Conservation (phyloP, 2,329 filamentous ascomycete genomes). For the Elsinoe batatas region DNA sequence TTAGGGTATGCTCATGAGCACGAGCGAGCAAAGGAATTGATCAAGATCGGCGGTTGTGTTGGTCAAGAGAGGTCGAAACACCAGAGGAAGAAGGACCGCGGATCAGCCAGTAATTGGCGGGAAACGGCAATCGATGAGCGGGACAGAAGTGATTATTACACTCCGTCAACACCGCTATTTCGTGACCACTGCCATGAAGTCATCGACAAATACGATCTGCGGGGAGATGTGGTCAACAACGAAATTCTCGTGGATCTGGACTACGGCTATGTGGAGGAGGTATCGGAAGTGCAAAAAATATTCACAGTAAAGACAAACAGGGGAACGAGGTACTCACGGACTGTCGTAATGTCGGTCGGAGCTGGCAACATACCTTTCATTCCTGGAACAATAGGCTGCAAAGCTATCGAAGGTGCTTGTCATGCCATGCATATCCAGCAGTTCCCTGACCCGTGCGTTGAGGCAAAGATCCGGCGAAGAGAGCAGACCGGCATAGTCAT, state of each 20-base stretch:
- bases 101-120: conserved; percentile 19
- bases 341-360: conserved; percentile 62
- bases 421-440: conserved; percentile 56
- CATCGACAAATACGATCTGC: conserved; percentile 37
- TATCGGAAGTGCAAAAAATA: conserved; percentile 40
- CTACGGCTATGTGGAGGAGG: conserved; percentile 39
- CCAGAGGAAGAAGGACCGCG: conserved; percentile 53
- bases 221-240: conserved; percentile 45
- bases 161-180: conserved; percentile 33
- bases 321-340: conserved; percentile 45
- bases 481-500: conserved; percentile 55
- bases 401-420: conserved; percentile 38
- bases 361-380: conserved; percentile 51
- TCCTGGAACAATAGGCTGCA: conserved; percentile 26
- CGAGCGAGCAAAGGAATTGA: conserved; percentile 52
- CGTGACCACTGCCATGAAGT: conserved; percentile 33
- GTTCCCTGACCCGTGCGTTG: conserved; percentile 47
- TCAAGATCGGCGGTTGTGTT: conserved; percentile 63
- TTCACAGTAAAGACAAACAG: conserved; percentile 56
- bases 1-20: conserved; percentile 57
- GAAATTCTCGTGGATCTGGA: conserved; percentile 52
- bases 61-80: conserved; percentile 76
- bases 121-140: conserved; percentile 33
- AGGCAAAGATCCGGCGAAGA: conserved; percentile 42
- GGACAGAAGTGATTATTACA: conserved; percentile 39